Base-by-base conservation (phyloP, 2,329 filamentous ascomycete genomes). In the Blastomyces emzantsi region DNA sequence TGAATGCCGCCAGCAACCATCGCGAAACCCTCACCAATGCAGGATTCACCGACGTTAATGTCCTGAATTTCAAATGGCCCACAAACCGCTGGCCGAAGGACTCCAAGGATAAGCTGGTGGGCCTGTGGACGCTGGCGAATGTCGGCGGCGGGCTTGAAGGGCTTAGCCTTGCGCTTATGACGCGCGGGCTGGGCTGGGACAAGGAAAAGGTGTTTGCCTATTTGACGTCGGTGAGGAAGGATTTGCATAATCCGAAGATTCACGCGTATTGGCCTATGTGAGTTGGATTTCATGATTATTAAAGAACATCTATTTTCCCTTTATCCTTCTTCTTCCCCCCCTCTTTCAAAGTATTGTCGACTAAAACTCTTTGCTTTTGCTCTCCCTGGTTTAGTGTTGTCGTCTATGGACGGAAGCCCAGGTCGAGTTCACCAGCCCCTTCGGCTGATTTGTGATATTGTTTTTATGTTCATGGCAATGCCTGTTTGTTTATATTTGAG, bases 251-350 rank as follows among this genome's bases (percentile, higher is more conserved):
- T 62, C 54, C 62, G 49, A 57, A 62, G 17, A 68, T 70, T 55
- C 69, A 70, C 64, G 64, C 69, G 3, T 70, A 70, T 66, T 58
- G 60, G 33, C 63, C 62, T 11, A 47, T 66, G 63, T 66, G 47
- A 30, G 65, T 61, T 9, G 17, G 17, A 22, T 8, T 39, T 41
- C n/a, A 22, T 54, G 15, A 28, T 54, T 41, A 41, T 41, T 41
- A 15, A 41, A 13, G 15, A 13, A 13, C 39, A 41, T 13, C n/a
- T n/a, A n/a, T n/a, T n/a, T 41, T 41, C 39, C 15, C 28, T 30
- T 30, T 30, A 30, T 30, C 28, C 28, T 30, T 30, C 28, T 43
- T 7, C 39, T 2, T 30, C 8, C 8, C n/a, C n/a, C 51, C 17
- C 15, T 49, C 19, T 30, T 39, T 28, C 47, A 9, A 15, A 15